Conservation (phyloP, 192 early-diverging fungal species). For the Coemansia sp. region DNA sequence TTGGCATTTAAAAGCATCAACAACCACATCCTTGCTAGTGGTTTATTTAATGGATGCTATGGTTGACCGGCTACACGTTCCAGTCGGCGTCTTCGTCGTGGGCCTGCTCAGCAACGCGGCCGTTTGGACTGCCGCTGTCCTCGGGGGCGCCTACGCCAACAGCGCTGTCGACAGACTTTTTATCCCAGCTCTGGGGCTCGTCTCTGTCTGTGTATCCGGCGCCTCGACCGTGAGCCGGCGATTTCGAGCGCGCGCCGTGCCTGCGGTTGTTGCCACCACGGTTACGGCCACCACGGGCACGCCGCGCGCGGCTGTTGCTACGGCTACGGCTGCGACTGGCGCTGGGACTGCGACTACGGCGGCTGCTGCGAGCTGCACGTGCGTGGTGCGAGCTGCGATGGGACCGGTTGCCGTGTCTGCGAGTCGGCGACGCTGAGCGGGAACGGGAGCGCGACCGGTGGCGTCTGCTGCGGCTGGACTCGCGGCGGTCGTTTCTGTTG, state of each 20-base stretch:
- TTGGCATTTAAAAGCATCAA: not conserved
- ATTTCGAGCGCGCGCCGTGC: conserved; percentile 11
- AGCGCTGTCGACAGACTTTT: conserved; percentile 19
- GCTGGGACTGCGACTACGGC: conserved; percentile 10
- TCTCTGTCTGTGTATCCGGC: conserved; percentile 8
- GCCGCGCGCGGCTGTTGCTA: conserved; percentile 13
- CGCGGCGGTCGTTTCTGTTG: conserved; percentile 5
- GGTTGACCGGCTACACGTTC: not conserved
- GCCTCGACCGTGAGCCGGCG: not conserved
- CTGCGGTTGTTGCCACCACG: conserved; percentile 17
- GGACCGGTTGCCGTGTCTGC: conserved; percentile 6
- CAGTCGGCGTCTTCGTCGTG: not conserved
- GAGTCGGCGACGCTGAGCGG: conserved; percentile 17
- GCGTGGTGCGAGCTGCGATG: conserved; percentile 16
- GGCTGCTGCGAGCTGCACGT: conserved; percentile 3
- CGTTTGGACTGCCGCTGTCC: not conserved
- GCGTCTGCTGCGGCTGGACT: conserved; percentile 14
- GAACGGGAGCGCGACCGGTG: conserved; percentile 10
- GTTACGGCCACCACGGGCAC: not conserved
- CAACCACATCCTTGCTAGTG: not conserved
- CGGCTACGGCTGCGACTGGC: conserved; percentile 16
- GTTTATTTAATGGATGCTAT: not conserved
- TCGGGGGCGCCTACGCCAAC: conserved; percentile 12
- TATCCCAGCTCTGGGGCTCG: conserved; percentile 10
- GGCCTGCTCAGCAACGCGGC: not conserved